Evolutionary conservation across 768 basidiomycete species (phyloP).

Genomic region (Termitomyces sp.): DNA sequence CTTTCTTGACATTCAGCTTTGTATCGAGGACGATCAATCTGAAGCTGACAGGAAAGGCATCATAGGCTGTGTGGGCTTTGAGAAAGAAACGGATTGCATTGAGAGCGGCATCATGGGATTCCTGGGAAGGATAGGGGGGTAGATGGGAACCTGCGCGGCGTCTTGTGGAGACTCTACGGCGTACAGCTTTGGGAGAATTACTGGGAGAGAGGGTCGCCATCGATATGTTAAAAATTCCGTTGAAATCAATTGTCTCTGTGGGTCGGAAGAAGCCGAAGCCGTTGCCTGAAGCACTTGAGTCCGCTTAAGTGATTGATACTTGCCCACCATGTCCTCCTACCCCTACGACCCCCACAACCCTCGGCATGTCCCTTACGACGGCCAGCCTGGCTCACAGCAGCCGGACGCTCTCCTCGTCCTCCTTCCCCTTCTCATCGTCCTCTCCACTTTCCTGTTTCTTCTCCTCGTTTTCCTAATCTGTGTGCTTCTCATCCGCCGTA

Average conservation of each 20-base stretch:
- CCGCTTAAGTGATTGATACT: neutral
- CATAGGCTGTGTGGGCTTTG: constrained; percentile 83
- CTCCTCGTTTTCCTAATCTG: constrained; percentile 89
- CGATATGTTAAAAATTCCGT: constrained; percentile 12
- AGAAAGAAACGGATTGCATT: constrained; percentile 74
- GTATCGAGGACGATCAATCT: constrained; percentile 95
- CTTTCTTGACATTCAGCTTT: constrained; percentile 93
- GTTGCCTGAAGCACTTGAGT: neutral
- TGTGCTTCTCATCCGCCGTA: constrained; percentile 74
- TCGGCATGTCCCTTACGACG: constrained; percentile 20
- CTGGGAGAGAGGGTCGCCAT: constrained; percentile 46
- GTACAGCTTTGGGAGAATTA: constrained; percentile 42
- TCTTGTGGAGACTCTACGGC: constrained; percentile 52
- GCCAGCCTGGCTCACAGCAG: constrained; percentile 21
- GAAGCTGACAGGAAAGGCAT: constrained; percentile 96
- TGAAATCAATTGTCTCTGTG: constrained; percentile 4
- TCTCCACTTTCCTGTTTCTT: constrained; percentile 89
- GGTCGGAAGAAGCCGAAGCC: constrained; percentile 7
- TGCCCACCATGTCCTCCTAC: constrained; percentile 8
- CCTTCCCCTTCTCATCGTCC: constrained; percentile 89
- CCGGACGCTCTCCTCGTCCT: constrained; percentile 79
- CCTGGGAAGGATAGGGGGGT: constrained; percentile 44
- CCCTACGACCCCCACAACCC: neutral
- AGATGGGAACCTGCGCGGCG: constrained; percentile 55
- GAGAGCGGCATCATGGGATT: constrained; percentile 67